A percentile compares a stretch with the other conserved stretches of the same genome.
Conservation (phyloP, 2,329 filamentous ascomycete species). For the Remersonia thermophila region DNA sequence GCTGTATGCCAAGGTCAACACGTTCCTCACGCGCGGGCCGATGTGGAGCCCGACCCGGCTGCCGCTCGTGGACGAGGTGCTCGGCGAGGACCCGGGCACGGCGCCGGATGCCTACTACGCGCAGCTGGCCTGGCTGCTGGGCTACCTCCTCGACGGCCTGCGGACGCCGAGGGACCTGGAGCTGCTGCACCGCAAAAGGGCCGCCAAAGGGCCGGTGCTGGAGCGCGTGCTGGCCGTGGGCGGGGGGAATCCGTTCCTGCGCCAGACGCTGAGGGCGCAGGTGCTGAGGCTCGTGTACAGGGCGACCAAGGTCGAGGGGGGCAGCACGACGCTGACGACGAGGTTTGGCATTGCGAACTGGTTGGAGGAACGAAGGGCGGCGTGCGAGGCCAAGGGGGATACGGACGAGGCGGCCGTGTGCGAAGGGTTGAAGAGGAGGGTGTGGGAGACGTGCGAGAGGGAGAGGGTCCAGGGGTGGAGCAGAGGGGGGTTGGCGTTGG, state of each 20-base stretch:
- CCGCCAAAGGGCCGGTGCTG: conserved; percentile 40
- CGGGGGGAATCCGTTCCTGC: conserved; percentile 50
- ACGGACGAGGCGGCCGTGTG: conserved; percentile 33
- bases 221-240: conserved; percentile 63
- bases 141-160: conserved; percentile 57
- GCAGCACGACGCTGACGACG: conserved; percentile 70
- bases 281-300: conserved; percentile 51
- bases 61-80: conserved; percentile 52
- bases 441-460: conserved; percentile 55
- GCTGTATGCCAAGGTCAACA: conserved; percentile 77
- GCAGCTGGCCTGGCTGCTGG: conserved; percentile 63
- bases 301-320: conserved; percentile 54
- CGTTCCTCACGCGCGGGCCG: conserved; percentile 67
- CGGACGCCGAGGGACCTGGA: conserved; percentile 46
- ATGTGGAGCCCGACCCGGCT: conserved; percentile 64
- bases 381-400: conserved; percentile 1
- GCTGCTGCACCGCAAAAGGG: conserved; percentile 46
- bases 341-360: conserved; percentile 63
- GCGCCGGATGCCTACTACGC: conserved; percentile 57
- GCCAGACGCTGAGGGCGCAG: conserved; percentile 46
- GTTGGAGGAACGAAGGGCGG: conserved; percentile 50
- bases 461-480: conserved; percentile 58
- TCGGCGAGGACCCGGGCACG: conserved; percentile 54
- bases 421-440: conserved; percentile 40
- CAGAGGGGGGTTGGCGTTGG: conserved; percentile 29